phyloP scores from a whole-genome alignment of 225 moss, liverwort and hornwort species.

The Anthoceros angustus region DNA sequence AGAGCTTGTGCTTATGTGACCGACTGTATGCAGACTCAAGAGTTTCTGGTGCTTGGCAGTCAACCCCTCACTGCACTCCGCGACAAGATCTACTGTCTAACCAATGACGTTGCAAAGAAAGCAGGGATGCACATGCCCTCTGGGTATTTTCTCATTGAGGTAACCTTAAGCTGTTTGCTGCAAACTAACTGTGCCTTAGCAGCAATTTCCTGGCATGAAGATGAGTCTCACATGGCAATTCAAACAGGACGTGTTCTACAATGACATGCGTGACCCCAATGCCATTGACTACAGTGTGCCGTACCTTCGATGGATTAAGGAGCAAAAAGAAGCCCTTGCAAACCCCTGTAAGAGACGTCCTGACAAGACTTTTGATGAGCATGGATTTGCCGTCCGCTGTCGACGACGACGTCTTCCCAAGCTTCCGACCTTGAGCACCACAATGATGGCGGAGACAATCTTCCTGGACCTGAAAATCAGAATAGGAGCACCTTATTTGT shows the following conservation, averaged over 20 bases:
- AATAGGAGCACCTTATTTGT: conserved; percentile 76
- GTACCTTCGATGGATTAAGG: conserved; percentile 57
- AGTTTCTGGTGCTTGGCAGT: conserved; percentile 70
- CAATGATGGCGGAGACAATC: conserved; percentile 31
- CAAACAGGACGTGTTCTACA: conserved; percentile 59
- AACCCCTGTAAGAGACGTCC: conserved; percentile 6
- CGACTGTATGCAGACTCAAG: conserved; percentile 36
- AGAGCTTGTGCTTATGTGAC: not conserved
- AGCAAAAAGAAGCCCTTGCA: conserved; percentile 43
- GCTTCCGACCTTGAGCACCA: conserved; percentile 22
- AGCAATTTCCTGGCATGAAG: not conserved
- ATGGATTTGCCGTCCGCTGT: conserved; percentile 30
- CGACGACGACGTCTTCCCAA: conserved; percentile 25
- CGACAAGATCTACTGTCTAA: conserved; percentile 83
- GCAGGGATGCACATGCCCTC: conserved; percentile 46
- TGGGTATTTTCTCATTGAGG: conserved; percentile 71
- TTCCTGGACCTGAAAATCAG: conserved; percentile 50
- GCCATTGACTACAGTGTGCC: conserved; percentile 63
- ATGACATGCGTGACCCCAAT: conserved; percentile 53
- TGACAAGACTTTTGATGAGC: conserved; percentile 20
- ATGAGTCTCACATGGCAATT: not conserved
- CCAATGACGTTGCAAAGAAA: conserved; percentile 59
- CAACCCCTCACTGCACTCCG: conserved; percentile 60
- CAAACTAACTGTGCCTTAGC: not conserved
- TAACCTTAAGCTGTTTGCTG: not conserved